A percentile compares a stretch with the other conserved stretches of the same genome.
phyloP scores from a whole-genome alignment of 805 yeast genomes.

The Wickerhamomyces canadensis region DNA sequence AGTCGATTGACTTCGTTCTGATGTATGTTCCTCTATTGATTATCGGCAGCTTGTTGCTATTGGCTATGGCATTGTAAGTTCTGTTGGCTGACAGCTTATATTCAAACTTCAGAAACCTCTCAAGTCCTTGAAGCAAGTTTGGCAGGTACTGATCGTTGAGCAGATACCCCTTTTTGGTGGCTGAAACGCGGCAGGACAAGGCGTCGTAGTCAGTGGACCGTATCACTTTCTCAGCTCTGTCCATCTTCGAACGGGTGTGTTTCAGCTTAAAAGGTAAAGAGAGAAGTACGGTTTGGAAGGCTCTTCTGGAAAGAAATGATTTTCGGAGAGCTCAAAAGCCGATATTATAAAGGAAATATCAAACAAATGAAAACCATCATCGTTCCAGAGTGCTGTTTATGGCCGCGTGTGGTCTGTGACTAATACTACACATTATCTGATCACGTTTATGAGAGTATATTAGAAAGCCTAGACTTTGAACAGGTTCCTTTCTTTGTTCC shows the following conservation, averaged over 20 bases:
- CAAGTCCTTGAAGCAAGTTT: constrained; percentile 14
- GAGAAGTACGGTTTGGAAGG: too few relatives aligned
- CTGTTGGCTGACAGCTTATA: constrained; percentile 18
- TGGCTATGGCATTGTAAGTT: constrained; percentile 11
- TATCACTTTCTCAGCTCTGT: constrained; percentile 9
- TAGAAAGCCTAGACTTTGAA: constrained; percentile 15
- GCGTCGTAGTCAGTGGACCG: constrained; percentile 62
- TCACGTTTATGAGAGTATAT: neutral
- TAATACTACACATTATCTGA: too few relatives aligned
- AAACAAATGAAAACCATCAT: too few relatives aligned
- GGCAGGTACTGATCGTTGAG: constrained; percentile 27
- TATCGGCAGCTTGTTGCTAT: constrained; percentile 39
- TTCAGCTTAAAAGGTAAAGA: neutral
- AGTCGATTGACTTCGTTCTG: constrained; percentile 49
- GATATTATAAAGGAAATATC: too few relatives aligned
- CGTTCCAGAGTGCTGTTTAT: too few relatives aligned
- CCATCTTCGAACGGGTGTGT: constrained; percentile 4
- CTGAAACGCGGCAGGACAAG: constrained; percentile 54
- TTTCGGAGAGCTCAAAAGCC: too few relatives aligned
- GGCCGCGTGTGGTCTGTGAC: too few relatives aligned
- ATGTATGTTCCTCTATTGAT: constrained; percentile 70
- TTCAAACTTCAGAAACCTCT: constrained; percentile 18
- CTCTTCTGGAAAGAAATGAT: too few relatives aligned
- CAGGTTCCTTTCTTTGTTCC: constrained; percentile 21
- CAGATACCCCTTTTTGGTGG: constrained; percentile 44